These are phyloP conservation scores for Oehlia diaphana DNA, from an alignment of 192 early-diverging fungal species.

Conservation along the genomic window DNA sequence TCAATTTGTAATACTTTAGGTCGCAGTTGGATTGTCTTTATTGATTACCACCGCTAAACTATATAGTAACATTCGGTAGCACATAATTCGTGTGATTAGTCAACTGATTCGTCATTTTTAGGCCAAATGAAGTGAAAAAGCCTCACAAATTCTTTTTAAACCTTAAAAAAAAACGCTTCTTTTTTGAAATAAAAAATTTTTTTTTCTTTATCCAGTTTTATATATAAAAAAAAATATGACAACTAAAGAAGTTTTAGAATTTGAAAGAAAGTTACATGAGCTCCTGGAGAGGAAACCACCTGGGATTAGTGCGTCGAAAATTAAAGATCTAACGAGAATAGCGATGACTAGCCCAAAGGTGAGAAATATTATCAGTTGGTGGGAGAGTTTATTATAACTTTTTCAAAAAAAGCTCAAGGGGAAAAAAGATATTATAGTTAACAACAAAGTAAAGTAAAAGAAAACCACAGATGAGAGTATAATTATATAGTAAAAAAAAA, in stretches of 20 bases:
- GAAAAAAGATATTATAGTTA: not conserved
- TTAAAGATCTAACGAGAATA: conserved; percentile 43
- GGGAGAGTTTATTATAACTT: not conserved
- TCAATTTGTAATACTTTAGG: too few species aligned
- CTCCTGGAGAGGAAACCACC: conserved; percentile 41
- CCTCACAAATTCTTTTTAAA: too few species aligned
- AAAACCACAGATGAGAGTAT: not conserved
- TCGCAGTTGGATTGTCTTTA: too few species aligned
- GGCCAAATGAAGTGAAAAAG: too few species aligned
- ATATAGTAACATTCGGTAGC: too few species aligned
- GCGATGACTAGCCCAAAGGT: conserved; percentile 45
- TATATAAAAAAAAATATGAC: conserved; percentile 11
- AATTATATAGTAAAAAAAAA: not conserved
- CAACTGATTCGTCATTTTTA: too few species aligned
- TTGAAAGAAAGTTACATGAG: conserved; percentile 41
- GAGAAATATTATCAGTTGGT: not conserved
- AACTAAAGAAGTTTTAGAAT: conserved; percentile 35
- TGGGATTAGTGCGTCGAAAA: conserved; percentile 42
- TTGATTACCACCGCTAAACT: too few species aligned
- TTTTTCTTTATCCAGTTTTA: not conserved
- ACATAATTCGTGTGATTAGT: too few species aligned
- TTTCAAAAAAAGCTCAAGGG: not conserved
- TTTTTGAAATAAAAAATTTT: not conserved
- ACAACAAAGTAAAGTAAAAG: not conserved
- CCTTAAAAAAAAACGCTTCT: not conserved